A percentile compares a stretch with the other conserved stretches of the same genome.
These are phyloP conservation scores for Ceratobasidium sp. DNA, from an alignment of 1,284 basidiomycete species.

Conservation along the genomic window DNA sequence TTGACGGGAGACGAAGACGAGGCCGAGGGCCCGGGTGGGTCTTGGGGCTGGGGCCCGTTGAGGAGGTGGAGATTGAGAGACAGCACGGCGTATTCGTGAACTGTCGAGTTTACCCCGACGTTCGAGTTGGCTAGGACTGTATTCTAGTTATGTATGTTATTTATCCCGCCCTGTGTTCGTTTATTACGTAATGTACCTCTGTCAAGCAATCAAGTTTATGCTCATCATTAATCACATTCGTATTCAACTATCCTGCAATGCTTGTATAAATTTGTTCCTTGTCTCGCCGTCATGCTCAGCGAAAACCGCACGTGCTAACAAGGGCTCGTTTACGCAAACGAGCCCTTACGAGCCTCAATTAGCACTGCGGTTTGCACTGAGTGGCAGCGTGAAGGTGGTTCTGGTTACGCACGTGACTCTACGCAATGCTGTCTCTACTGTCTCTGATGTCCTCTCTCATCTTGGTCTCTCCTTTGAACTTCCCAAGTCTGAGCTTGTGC, in stretches of 20 bases:
- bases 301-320: too few species aligned
- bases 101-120: not conserved
- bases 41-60: constrained; percentile 80
- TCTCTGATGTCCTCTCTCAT: too few species aligned
- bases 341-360: too few species aligned
- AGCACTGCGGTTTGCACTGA: too few species aligned
- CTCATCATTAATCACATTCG: not conserved
- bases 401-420: too few species aligned
- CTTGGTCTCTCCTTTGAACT: too few species aligned
- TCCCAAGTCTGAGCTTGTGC: too few species aligned
- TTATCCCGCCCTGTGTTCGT: not conserved
- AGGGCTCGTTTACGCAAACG: too few species aligned
- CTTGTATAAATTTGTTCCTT: not conserved
- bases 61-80: constrained; percentile 75
- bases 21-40: constrained; percentile 49
- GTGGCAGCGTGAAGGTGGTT: too few species aligned
- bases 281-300: not conserved
- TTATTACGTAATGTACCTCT: not conserved
- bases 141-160: not conserved
- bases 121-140: not conserved
- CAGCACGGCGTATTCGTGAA: constrained; percentile 65
- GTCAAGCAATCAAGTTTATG: not conserved
- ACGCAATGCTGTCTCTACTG: too few species aligned
- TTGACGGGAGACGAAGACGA: constrained; percentile 24
- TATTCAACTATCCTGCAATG: not conserved